Evolutionary conservation across 192 early-diverging fungal genomes (phyloP), one percentile per base, ranked within the genome.

Genomic region (Backusella liffmaniae): DNA sequence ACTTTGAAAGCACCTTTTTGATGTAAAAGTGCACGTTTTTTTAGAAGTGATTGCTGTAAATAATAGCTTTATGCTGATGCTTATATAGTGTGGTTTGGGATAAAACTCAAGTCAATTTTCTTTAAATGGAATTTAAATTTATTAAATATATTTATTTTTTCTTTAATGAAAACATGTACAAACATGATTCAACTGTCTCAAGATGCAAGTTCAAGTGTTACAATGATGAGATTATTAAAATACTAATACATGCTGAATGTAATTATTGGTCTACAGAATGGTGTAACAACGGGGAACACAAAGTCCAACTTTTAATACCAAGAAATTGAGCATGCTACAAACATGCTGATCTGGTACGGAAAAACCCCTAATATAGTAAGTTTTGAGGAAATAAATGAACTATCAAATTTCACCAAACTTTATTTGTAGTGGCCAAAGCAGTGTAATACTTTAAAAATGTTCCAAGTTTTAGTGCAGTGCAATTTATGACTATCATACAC

Each of bases 241-340:
- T 21, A 8, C 29, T 62, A 62, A 62, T 62, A 62, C 56, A 62
- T 62, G 12, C 1, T 3, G 9, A 10, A 26, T 59, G 9, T 59
- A 23, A 59, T 26, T 21, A 59, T 59, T 59, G 53, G 53, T 59
- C 3, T 23, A 59, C 53, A 59, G n/a, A 16, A 16, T 49, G 21
- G 46, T 49, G 46, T 49, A 49, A n/a, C 46, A 6, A 49, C 15
- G n/a, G 23, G 56, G 12, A 62, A 29, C 56, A 62, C 23, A 62
- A 62, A 62, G 56, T 62, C 56, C 56, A 62, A 62, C 56, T 62
- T 62, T 59, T 59, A 59, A 59, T 23, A 29, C 56, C 23, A 13
- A 12, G 56, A 62, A 62, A 12, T 62, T 62, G 9, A 23, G 26
- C 46, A n/a, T 49, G 46, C 7, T 49, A 44, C 42, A 49, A 49